Conservation (phyloP, 805 yeast species). For the Tetrapisispora phaffii region DNA sequence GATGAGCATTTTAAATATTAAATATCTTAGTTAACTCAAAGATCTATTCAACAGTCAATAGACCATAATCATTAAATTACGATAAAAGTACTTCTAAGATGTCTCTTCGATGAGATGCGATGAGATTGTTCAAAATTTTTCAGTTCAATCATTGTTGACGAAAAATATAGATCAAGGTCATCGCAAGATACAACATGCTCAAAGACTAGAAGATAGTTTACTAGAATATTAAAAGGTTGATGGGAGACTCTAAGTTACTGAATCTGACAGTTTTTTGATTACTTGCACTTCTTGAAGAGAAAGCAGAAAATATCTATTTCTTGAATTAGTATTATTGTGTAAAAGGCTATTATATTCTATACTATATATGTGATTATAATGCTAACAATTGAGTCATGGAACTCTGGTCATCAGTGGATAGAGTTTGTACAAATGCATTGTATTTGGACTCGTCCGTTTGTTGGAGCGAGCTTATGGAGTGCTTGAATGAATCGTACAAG, state of each 20-base stretch:
- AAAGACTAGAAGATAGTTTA: too few relatives aligned
- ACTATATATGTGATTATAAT: background rate
- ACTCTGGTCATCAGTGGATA: constrained; percentile 31
- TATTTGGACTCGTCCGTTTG: constrained; percentile 40
- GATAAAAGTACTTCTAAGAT: background rate
- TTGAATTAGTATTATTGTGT: too few relatives aligned
- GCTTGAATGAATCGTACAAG: constrained; percentile 56
- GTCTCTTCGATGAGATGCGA: constrained; percentile 10
- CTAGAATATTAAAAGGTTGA: too few relatives aligned
- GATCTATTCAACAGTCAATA: too few relatives aligned
- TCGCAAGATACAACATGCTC: background rate
- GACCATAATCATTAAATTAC: background rate
- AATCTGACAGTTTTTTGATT: too few relatives aligned
- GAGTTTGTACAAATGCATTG: constrained; percentile 36
- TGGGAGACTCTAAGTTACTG: too few relatives aligned
- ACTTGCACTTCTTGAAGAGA: too few relatives aligned
- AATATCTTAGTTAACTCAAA: too few relatives aligned
- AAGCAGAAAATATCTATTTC: too few relatives aligned
- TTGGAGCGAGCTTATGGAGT: constrained; percentile 41
- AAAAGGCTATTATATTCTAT: too few relatives aligned
- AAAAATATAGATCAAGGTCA: too few relatives aligned
- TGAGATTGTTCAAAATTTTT: constrained; percentile 7
- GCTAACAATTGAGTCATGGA: constrained; percentile 12
- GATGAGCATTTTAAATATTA: too few relatives aligned
- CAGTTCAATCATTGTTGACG: background rate